Base-by-base conservation (phyloP, 2,329 filamentous ascomycete genomes). In the Phyllosticta citribraziliensis region DNA sequence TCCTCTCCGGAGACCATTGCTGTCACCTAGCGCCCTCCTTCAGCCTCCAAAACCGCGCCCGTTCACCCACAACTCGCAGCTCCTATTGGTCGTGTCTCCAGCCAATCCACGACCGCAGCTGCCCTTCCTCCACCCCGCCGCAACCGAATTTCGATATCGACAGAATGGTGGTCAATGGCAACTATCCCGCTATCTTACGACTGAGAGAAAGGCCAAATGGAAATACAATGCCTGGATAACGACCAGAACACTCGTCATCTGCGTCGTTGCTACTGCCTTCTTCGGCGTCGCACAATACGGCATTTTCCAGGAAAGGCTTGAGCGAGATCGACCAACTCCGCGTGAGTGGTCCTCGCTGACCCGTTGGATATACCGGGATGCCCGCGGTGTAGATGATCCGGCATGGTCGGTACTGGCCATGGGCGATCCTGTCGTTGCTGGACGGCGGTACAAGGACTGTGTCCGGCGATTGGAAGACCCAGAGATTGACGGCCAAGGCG, bases 281-380 rank as follows among this genome's bases (percentile, higher is more conserved):
- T 73, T 85, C 52, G 76, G 83, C 50, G 76, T 88, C 10, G 82
- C 86, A 50, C 81, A 82, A 65, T 83, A 85, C 64, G 86, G 86
- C 17, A 70, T 91, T 40, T 80, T 88, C 69, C 87, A 92, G 68
- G 90, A 96, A 73, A 78, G 81, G 63, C 78, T 89, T 53, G 91
- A 97, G 75, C 82, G 87, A 55, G 79, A 82, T 58, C 89, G 87
- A 70, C 91, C 91, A 0, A 92, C 90, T 1, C 92, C 93, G 1
- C 82, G 83, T 25, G 92, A 96, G 71, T 97, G 92, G 91, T 78
- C 78, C 0, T 88, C 85, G 72, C 75, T 84, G 65, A 89, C 88
- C 54, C 80, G 91, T 24, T 83, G 88, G 74, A 79, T 81, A 50
- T 80, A 89, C 64, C 82, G 90, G 51, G 81, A 83, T 57, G 88